A percentile compares a stretch with the other conserved stretches of the same genome.
Conservation (phyloP, 176 grass and related monocot genomes). For the Musa beccarii region DNA sequence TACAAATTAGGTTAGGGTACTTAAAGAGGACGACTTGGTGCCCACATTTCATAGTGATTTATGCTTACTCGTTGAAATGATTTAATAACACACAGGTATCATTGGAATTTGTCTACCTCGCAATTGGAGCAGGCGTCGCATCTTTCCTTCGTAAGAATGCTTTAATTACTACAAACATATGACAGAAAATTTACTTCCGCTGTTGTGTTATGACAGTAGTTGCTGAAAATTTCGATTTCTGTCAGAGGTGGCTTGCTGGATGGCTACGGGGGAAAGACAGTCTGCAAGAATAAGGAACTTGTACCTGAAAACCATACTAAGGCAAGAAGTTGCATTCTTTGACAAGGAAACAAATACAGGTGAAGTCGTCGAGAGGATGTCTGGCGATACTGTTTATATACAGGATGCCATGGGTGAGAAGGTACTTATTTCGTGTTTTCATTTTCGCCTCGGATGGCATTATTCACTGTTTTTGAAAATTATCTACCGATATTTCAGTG, state of each 20-base stretch:
- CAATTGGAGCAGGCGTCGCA: constrained; percentile 55
- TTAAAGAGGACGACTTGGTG: neutral
- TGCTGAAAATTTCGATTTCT: neutral
- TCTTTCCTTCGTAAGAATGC: constrained; percentile 82
- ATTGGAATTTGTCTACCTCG: constrained; percentile 78
- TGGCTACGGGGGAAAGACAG: constrained; percentile 9
- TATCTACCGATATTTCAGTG: neutral
- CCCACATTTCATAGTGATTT: neutral
- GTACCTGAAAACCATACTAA: constrained; percentile 11
- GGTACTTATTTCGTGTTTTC: neutral
- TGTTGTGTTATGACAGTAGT: neutral
- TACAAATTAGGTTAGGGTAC: too few relatives aligned
- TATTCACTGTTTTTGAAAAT: neutral
- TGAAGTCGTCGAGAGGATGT: constrained; percentile 12
- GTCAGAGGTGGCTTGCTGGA: constrained; percentile 70
- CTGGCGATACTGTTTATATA: constrained; percentile 2
- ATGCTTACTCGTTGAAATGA: neutral
- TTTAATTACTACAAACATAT: neutral
- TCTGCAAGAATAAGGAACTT: constrained; percentile 3
- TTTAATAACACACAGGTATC: constrained; percentile 31
- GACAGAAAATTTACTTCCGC: neutral
- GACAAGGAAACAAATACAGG: constrained; percentile 12
- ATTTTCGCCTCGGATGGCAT: too few relatives aligned
- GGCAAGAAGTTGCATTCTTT: constrained; percentile 10
- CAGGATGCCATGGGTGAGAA: constrained; percentile 14